phyloP scores from a whole-genome alignment of 192 early-diverging fungal genomes.

The Rhizoclosmatium globosum region DNA sequence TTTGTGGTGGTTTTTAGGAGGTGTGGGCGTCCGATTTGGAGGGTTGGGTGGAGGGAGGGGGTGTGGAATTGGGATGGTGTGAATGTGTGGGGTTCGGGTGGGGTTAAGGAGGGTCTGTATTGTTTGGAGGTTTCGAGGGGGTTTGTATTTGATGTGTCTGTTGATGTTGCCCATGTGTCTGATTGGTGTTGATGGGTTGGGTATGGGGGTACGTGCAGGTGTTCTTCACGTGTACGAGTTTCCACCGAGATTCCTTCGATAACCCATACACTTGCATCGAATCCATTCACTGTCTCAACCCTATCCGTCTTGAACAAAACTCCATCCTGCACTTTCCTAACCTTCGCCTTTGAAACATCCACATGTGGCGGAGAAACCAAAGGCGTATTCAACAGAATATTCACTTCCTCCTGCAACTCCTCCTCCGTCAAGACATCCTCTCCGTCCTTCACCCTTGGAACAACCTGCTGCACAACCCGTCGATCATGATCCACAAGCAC shows the following conservation, averaged over 20 bases:
- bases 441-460: slow-evolving; percentile 22
- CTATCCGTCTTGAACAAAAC: slow-evolving; percentile 56
- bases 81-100: too few relatives aligned
- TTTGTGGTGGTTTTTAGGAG: too few relatives aligned
- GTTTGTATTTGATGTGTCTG: too few relatives aligned
- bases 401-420: slow-evolving; percentile 56
- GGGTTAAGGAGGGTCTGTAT: too few relatives aligned
- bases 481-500: slow-evolving; percentile 60
- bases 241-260: slow-evolving; percentile 45
- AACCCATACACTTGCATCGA: slow-evolving; percentile 54
- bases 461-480: slow-evolving; percentile 53
- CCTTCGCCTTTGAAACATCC: slow-evolving; percentile 43
- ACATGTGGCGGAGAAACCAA: slow-evolving; percentile 43
- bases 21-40: too few relatives aligned
- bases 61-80: too few relatives aligned
- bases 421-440: slow-evolving; percentile 50
- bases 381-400: slow-evolving; percentile 47
- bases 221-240: slow-evolving; percentile 47
- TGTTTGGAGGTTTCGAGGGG: too few relatives aligned
- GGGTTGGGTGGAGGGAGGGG: too few relatives aligned
- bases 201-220: too few relatives aligned
- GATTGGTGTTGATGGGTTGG: too few relatives aligned
- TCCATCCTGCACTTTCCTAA: slow-evolving; percentile 52
- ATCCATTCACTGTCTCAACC: slow-evolving; percentile 51
- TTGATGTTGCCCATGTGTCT: too few relatives aligned